Conservation (phyloP, 257 asterid genomes). For the Voacanga thouarsii region DNA sequence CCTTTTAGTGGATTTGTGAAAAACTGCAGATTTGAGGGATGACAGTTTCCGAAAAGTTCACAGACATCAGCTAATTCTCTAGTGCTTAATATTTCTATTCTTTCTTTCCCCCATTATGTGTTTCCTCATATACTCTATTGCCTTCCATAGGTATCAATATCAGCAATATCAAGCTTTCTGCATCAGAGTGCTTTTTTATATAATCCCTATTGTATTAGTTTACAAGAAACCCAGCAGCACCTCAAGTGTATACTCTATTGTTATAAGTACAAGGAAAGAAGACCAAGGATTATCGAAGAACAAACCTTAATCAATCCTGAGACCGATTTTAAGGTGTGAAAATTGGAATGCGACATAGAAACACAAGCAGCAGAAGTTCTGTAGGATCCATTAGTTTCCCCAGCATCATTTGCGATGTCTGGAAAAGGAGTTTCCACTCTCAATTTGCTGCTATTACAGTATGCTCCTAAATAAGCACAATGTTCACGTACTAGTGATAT, state of each 20-base stretch:
- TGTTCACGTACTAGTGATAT: conserved; percentile 71
- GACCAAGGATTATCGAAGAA: background rate
- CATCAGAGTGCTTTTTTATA: background rate
- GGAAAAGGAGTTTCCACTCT: conserved; percentile 40
- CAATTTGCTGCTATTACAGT: conserved; percentile 57
- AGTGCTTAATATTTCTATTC: background rate
- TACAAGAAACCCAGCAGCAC: background rate
- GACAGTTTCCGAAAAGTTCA: background rate
- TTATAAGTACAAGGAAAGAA: background rate
- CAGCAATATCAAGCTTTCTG: background rate
- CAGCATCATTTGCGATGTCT: conserved; percentile 29
- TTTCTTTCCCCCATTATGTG: background rate
- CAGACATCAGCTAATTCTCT: background rate
- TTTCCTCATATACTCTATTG: background rate
- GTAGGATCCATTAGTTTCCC: conserved; percentile 47
- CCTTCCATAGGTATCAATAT: background rate
- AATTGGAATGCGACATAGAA: conserved; percentile 32
- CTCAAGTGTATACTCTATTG: background rate
- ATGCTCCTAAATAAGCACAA: conserved; percentile 85
- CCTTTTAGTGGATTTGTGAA: background rate
- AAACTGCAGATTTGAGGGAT: too few species aligned
- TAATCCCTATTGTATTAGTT: background rate
- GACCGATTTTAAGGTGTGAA: conserved; percentile 31
- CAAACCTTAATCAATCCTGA: conserved; percentile 79
- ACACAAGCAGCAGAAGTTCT: conserved; percentile 26